Evolutionary conservation across 1,284 basidiomycete species (phyloP).

Genomic region (Ceratorhiza oryzae-sativae): DNA sequence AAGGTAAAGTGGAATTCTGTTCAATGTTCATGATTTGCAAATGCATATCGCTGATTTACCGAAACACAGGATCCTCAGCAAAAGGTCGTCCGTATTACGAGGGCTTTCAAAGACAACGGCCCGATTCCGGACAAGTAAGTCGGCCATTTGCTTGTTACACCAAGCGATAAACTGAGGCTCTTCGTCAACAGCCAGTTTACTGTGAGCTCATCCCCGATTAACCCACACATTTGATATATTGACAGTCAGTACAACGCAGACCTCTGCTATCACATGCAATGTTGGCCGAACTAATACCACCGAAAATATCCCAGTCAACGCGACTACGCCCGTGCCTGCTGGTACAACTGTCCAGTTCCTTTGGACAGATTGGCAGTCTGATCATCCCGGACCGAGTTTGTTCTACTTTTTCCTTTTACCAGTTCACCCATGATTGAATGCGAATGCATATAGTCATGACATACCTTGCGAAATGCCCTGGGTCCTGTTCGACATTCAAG

Average conservation of each 20-base stretch:
- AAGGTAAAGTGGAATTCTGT: neutral
- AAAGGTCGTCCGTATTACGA: conserved; percentile 8
- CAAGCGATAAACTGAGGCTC: neutral
- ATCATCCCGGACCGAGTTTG: conserved; percentile 13
- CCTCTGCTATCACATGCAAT: conserved; percentile 18
- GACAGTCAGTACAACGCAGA: neutral
- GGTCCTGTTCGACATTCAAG: conserved; percentile 17
- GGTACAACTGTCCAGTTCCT: conserved; percentile 15
- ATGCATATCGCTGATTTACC: neutral
- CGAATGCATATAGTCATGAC: conserved; percentile 28
- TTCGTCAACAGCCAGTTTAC: neutral
- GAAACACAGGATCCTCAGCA: conserved; percentile 11
- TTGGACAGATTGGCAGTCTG: conserved; percentile 21
- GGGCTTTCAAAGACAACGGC: conserved; percentile 22
- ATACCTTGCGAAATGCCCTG: conserved; percentile 19
- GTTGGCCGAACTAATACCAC: neutral
- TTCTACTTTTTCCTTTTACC: neutral
- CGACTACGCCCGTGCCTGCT: neutral
- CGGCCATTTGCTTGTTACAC: neutral
- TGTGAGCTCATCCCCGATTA: neutral
- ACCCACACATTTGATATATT: neutral
- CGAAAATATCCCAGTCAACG: conserved; percentile 12
- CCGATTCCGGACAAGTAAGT: conserved; percentile 17
- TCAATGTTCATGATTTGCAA: neutral
- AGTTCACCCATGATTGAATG: neutral